These are phyloP conservation scores for Heterobasidion parviporum DNA, from an alignment of 1,284 basidiomycete genomes.

Conservation along the genomic window DNA sequence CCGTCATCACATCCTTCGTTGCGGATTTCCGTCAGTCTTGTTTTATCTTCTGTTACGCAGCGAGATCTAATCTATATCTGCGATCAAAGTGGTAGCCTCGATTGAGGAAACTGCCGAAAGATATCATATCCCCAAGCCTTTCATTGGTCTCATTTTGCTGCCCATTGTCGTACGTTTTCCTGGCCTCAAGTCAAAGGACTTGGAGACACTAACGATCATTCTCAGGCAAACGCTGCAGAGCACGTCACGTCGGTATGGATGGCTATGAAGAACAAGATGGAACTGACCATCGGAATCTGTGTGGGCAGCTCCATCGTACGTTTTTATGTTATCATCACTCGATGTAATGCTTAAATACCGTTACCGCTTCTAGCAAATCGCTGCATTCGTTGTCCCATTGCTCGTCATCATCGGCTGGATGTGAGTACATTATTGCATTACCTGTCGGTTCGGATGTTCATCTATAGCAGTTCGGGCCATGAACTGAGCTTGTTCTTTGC, in stretches of 20 bases:
- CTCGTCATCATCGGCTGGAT: conserved; percentile 81
- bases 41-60: neutral
- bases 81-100: conserved; percentile 65
- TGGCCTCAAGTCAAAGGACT: neutral
- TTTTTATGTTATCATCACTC: neutral
- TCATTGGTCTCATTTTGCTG: conserved; percentile 70
- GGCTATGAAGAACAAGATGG: conserved; percentile 85
- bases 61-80: neutral
- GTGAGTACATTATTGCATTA: conserved; percentile 27
- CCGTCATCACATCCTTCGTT: conserved; percentile 79
- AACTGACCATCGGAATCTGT: conserved; percentile 81
- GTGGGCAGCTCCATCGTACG: conserved; percentile 83
- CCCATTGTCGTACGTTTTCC: conserved; percentile 55
- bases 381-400: conserved; percentile 79
- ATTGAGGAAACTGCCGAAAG: conserved; percentile 83
- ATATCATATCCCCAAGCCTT: conserved; percentile 76
- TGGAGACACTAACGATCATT: neutral
- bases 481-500: conserved; percentile 81
- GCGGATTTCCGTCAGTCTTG: conserved; percentile 63
- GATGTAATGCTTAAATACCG: neutral
- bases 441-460: neutral
- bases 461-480: conserved; percentile 28
- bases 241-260: conserved; percentile 84
- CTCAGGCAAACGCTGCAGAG: conserved; percentile 70
- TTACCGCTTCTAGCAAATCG: conserved; percentile 61